These are phyloP conservation scores for Eucalyptus fibrosa DNA, from an alignment of 345 rosid genomes.

Conservation along the genomic window DNA sequence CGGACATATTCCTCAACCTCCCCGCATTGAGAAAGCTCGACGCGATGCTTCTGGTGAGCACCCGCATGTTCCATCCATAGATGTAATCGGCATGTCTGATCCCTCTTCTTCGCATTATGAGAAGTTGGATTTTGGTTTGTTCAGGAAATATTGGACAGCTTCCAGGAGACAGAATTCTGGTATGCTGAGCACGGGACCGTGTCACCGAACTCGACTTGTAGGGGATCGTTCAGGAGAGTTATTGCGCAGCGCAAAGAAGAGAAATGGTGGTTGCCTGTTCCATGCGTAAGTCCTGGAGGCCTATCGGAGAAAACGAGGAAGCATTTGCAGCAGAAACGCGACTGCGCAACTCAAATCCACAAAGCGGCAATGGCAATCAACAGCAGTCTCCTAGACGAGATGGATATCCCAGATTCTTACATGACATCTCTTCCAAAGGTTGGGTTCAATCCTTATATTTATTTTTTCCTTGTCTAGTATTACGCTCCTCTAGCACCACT, in stretches of 20 bases:
- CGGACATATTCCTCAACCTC: slow-evolving; percentile 38
- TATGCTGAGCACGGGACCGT: slow-evolving; percentile 30
- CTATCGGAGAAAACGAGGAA: slow-evolving; percentile 30
- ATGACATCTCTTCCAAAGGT: slow-evolving; percentile 47
- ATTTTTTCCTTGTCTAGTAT: neutral
- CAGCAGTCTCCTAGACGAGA: slow-evolving; percentile 34
- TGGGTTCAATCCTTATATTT: neutral
- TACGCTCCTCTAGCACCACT: neutral
- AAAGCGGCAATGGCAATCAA: slow-evolving; percentile 60
- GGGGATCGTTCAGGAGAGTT: neutral
- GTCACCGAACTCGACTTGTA: neutral
- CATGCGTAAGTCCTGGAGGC: slow-evolving; percentile 29
- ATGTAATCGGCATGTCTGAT: neutral
- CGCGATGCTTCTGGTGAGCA: slow-evolving; percentile 26
- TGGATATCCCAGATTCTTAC: slow-evolving; percentile 46
- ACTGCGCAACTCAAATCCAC: slow-evolving; percentile 34
- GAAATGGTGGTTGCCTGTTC: slow-evolving; percentile 63
- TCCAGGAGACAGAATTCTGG: slow-evolving; percentile 27
- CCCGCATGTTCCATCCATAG: neutral
- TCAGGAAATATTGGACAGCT: slow-evolving; percentile 30
- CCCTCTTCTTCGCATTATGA: neutral
- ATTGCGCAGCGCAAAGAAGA: slow-evolving; percentile 20
- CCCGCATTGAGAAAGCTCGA: slow-evolving; percentile 55
- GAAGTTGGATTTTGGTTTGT: neutral
- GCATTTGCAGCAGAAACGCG: slow-evolving; percentile 35